Evolutionary conservation across 345 rosid genomes (phyloP), one percentile per base, ranked within the genome.

Genomic region (Xanthoceras sorbifolium): DNA sequence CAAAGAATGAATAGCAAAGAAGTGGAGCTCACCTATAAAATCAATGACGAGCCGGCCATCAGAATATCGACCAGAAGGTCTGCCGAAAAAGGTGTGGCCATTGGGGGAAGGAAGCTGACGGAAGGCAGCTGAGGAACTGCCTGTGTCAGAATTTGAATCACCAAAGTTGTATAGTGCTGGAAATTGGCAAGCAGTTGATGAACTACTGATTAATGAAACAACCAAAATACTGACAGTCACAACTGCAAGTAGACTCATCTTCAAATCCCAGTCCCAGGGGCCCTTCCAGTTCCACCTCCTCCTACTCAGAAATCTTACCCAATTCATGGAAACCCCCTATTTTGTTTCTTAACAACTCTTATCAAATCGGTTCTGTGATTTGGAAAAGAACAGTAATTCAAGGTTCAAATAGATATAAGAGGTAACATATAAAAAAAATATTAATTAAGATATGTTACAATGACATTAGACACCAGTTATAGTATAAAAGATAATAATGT

Each of bases 121-220:
- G 22, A 83, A 74, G 14, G 57, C 26, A 1, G 81, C 78, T 6
- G 83, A 80, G 36, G 25, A 17, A 14, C 76, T 3, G 7, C 86
- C 79, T 0, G 85, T 79, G 76, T 83, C 81, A 0, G 86, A 82
- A 32, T 82, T 79, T 0, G 85, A 82, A 62, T 79, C 82, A 0
- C 80, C 80, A 6, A 79, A 72, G 69, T 63, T 76, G 80, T 64
- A 76, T 15, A 72, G 22, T 23, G 80, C 80, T 4, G 76, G 80
- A 38, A 79, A 75, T 31, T 62, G 38, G n/a, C 80, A 75, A 28
- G 17, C 67, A 26, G 6, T 44, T 5, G 79, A 42, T 15, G 42
- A 40, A 20, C 29, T 69, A 14, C 42, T 69, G 0, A 64, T 38
- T 17, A 73, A 57, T 20, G 78, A 14, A 34, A 50, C 71, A 28